Conservation (phyloP, 208 protist genomes). For the Balamuthia mandrillaris region DNA sequence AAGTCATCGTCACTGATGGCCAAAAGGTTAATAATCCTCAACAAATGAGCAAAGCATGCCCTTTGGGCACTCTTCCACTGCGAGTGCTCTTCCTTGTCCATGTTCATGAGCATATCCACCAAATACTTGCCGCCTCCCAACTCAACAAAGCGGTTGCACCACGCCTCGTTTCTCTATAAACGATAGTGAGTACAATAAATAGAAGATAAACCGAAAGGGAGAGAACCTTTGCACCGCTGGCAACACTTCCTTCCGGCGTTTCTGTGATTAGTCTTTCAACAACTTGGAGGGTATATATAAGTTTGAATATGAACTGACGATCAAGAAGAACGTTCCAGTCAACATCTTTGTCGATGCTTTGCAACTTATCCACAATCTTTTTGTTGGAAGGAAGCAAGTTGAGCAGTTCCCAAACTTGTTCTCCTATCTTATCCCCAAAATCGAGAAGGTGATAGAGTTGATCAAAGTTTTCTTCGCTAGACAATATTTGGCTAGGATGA, state of each 20-base stretch:
- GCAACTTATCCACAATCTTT: conserved; percentile 40
- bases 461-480: conserved; percentile 33
- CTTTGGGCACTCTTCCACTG: conserved; percentile 2
- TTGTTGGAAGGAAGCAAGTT: conserved; percentile 38
- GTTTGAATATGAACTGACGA: conserved; percentile 43
- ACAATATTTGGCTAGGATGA: neutral
- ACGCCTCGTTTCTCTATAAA: neutral
- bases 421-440: conserved; percentile 42
- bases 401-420: conserved; percentile 49
- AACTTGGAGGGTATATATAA: conserved; percentile 44
- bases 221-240: neutral
- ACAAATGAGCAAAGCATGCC: neutral
- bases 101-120: conserved; percentile 16
- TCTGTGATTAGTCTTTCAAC: conserved; percentile 26
- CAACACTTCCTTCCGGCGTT: neutral
- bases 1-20: neutral
- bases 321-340: conserved; percentile 38
- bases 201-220: neutral
- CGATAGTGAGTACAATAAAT: neutral
- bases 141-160: neutral
- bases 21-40: conserved; percentile 4
- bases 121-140: conserved; percentile 18
- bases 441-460: conserved; percentile 40
- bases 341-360: neutral
- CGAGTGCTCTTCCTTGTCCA: neutral